Conservation (phyloP, 2,329 filamentous ascomycete genomes). For the Penicillium vulpinum region DNA sequence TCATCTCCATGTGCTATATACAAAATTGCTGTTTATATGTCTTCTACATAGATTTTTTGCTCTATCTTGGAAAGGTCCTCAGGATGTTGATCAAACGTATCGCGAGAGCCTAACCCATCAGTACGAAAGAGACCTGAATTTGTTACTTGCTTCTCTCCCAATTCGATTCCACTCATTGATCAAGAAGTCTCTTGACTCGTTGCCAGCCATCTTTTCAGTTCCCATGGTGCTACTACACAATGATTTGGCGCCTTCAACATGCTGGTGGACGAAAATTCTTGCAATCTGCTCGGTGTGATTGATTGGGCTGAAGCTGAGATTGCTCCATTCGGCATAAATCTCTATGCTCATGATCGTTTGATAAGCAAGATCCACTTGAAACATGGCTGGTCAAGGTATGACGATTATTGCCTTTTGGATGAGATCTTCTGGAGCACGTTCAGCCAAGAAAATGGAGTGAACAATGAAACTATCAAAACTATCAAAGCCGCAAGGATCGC, state of each 20-base stretch:
- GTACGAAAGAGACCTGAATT: conserved; percentile 35
- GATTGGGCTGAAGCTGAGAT: conserved; percentile 47
- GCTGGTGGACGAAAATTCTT: conserved; percentile 41
- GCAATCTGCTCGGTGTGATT: conserved; percentile 43
- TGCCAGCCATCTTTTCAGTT: conserved; percentile 39
- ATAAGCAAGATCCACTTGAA: conserved; percentile 39
- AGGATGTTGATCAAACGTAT: conserved; percentile 30
- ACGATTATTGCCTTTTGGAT: conserved; percentile 34
- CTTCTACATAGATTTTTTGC: conserved; percentile 41
- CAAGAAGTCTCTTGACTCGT: conserved; percentile 30
- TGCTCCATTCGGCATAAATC: conserved; percentile 44
- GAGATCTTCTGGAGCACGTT: conserved; percentile 39
- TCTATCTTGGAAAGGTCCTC: conserved; percentile 40
- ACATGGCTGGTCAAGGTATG: conserved; percentile 37
- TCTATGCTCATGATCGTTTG: conserved; percentile 38
- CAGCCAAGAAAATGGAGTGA: conserved; percentile 31
- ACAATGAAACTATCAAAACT: conserved; percentile 22
- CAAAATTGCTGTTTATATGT: conserved; percentile 13
- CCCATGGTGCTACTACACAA: conserved; percentile 44
- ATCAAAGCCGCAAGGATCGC: conserved; percentile 37
- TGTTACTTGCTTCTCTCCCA: conserved; percentile 37
- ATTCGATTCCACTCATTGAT: conserved; percentile 37
- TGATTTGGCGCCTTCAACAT: conserved; percentile 44
- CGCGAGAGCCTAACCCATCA: conserved; percentile 23
- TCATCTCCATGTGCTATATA: background rate